Evolutionary conservation across 2,329 filamentous ascomycete genomes (phyloP).

Genomic region (Coniochaeta sp.): DNA sequence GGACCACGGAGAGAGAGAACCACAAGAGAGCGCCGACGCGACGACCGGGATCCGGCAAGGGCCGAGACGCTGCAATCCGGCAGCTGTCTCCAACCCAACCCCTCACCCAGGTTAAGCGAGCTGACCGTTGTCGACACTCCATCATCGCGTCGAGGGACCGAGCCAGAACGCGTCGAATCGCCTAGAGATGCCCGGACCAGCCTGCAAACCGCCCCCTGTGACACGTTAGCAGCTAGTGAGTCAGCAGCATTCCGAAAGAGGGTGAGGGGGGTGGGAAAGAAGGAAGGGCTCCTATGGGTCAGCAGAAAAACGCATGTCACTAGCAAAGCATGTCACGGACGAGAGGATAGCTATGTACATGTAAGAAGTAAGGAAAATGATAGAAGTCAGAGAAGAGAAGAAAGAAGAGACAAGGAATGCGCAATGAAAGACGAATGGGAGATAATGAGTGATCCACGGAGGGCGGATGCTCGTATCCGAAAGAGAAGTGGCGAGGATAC

Average conservation of each 20-base stretch:
- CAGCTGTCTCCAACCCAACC: neutral
- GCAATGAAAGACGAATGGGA: neutral
- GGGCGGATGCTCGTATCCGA: neutral
- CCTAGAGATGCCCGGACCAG: neutral
- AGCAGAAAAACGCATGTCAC: neutral
- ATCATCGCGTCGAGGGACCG: neutral
- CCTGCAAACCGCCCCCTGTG: neutral
- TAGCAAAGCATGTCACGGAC: neutral
- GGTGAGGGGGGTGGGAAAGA: neutral
- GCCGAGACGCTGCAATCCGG: neutral
- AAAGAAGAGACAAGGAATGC: neutral
- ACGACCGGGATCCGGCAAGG: neutral
- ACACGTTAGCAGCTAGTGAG: neutral
- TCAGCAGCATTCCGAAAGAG: neutral
- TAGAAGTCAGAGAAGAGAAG: neutral
- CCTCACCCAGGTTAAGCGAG: neutral
- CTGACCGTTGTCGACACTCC: neutral
- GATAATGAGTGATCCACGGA: neutral
- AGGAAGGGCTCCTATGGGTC: neutral
- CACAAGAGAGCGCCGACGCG: neutral
- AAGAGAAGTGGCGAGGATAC: neutral
- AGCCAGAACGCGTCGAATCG: neutral
- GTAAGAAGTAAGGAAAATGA: neutral
- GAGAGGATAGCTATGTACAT: too few species aligned
- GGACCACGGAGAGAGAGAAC: neutral